Evolutionary conservation across 2,329 filamentous ascomycete genomes (phyloP).

Genomic region (Aspergillus japonicus): DNA sequence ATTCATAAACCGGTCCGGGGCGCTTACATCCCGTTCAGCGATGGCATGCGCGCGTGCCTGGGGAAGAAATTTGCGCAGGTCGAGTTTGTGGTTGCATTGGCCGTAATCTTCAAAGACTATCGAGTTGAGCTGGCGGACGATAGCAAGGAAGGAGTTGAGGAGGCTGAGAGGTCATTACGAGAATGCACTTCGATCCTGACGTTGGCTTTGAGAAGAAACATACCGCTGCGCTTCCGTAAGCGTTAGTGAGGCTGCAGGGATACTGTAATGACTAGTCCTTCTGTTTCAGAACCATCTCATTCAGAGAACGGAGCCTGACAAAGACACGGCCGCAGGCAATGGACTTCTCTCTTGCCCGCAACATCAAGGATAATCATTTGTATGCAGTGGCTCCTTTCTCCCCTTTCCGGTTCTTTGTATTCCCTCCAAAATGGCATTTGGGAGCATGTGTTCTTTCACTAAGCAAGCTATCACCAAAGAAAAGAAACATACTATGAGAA

Average conservation of each 20-base stretch:
- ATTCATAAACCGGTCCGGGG: constrained; percentile 23
- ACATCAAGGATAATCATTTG: too few species aligned
- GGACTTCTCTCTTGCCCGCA: too few species aligned
- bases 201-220: constrained; percentile 17
- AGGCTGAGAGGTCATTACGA: constrained; percentile 11
- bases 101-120: constrained; percentile 18
- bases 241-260: background rate
- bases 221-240: constrained; percentile 17
- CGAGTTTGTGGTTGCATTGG: constrained; percentile 22
- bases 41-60: constrained; percentile 22
- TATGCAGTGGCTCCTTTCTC: too few species aligned
- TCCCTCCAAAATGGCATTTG: too few species aligned
- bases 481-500: too few species aligned
- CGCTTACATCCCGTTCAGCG: constrained; percentile 26
- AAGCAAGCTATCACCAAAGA: too few species aligned
- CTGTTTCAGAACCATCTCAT: too few species aligned
- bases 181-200: constrained; percentile 16
- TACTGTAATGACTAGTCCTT: background rate
- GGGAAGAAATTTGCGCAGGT: constrained; percentile 29
- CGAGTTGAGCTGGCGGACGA: constrained; percentile 14
- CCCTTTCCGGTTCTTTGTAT: too few species aligned
- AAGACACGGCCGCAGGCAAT: too few species aligned
- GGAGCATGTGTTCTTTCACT: too few species aligned
- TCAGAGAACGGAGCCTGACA: too few species aligned
- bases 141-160: background rate